phyloP scores from a whole-genome alignment of 805 yeast genomes.

The Citeromyces matritensis region DNA sequence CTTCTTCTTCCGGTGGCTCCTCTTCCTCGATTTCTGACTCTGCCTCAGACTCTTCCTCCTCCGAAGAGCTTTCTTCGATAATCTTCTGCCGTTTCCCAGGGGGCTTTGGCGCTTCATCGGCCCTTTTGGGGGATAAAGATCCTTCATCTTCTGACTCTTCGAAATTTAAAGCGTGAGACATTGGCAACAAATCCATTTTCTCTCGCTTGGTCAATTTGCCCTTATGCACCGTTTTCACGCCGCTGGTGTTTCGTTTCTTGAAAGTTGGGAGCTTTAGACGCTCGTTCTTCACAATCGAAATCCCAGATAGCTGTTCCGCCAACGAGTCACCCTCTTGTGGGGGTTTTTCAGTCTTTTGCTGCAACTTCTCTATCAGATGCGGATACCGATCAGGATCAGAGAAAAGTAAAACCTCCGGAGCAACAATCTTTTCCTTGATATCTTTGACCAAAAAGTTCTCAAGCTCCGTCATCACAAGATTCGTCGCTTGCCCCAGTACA shows the following conservation, averaged over 20 bases:
- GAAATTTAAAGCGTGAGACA: slow-evolving; percentile 39
- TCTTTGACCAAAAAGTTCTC: slow-evolving; percentile 51
- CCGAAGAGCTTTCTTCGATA: slow-evolving; percentile 12
- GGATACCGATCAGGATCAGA: slow-evolving; percentile 49
- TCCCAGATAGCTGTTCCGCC: slow-evolving; percentile 1
- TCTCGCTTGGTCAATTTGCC: slow-evolving; percentile 4
- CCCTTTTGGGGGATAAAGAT: slow-evolving; percentile 2
- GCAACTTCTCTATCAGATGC: slow-evolving; percentile 20
- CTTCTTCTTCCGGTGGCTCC: slow-evolving; percentile 8
- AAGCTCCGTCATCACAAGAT: slow-evolving; percentile 46
- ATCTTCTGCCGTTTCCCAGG: slow-evolving; percentile 8
- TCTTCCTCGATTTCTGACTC: slow-evolving; percentile 10
- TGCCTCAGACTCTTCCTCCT: slow-evolving; percentile 10
- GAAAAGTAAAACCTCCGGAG: slow-evolving; percentile 48
- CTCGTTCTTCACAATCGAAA: slow-evolving; percentile 1
- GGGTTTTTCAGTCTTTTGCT: slow-evolving; percentile 10
- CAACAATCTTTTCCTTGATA: slow-evolving; percentile 57
- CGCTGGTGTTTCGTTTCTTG: slow-evolving; percentile 3
- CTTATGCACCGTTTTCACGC: slow-evolving; percentile 2
- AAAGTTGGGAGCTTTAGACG: slow-evolving; percentile 6
- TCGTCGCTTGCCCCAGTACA: slow-evolving; percentile 43
- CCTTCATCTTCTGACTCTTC: slow-evolving; percentile 20
- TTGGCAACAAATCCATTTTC: slow-evolving; percentile 22
- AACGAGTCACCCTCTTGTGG: slow-evolving; percentile 6
- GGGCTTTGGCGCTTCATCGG: slow-evolving; percentile 10